phyloP scores from a whole-genome alignment of 1,284 basidiomycete genomes.

The Ganoderma boninense region DNA sequence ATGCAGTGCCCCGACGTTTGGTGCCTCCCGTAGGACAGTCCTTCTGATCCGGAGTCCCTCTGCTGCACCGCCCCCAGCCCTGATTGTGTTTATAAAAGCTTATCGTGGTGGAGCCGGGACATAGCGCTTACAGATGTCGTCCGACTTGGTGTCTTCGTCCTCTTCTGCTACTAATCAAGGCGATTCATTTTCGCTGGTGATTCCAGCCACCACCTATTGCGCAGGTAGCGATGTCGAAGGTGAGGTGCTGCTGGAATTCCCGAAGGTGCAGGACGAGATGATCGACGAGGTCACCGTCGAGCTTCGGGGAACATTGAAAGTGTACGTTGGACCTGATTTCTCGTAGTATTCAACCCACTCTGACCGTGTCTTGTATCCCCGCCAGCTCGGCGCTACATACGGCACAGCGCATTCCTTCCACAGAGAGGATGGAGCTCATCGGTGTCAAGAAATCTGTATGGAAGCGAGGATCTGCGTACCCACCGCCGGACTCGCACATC shows the following conservation, averaged over 20 bases:
- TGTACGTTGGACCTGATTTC: background rate
- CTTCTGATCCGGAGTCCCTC: background rate
- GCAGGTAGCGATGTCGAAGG: background rate
- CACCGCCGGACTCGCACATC: background rate
- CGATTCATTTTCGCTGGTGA: background rate
- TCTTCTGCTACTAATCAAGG: background rate
- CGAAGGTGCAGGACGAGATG: background rate
- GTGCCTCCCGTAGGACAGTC: background rate
- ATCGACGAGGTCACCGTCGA: background rate
- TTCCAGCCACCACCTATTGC: background rate
- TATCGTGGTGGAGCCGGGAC: too few relatives aligned
- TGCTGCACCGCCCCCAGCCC: background rate
- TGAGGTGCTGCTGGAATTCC: background rate
- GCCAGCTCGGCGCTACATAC: background rate
- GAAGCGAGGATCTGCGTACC: background rate
- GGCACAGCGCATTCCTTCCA: background rate
- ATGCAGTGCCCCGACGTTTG: background rate
- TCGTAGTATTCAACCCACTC: background rate
- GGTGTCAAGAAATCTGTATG: background rate
- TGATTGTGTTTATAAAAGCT: background rate
- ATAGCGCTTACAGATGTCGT: too few relatives aligned
- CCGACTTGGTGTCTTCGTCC: background rate
- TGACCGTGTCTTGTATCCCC: background rate
- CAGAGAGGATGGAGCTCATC: background rate
- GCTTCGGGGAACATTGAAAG: background rate